These are phyloP conservation scores for Paecilomyces formosus DNA, from an alignment of 2,329 filamentous ascomycete genomes.

Conservation along the genomic window DNA sequence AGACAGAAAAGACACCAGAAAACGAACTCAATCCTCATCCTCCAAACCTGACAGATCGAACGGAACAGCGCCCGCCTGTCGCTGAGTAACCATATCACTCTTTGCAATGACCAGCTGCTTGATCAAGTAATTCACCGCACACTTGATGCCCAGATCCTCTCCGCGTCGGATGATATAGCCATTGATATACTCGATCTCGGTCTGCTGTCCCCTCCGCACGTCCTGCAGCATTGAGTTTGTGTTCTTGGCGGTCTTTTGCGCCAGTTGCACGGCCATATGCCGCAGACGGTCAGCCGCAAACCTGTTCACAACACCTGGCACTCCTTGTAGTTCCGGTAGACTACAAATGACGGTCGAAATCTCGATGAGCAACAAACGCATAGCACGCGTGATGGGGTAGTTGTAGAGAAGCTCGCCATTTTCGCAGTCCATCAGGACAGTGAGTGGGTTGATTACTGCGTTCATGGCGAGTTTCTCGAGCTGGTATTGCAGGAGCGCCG, in stretches of 20 bases:
- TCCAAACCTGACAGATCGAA: conserved; percentile 14
- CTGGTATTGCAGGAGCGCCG: conserved; percentile 63
- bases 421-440: conserved; percentile 66
- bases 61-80: conserved; percentile 24
- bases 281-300: conserved; percentile 57
- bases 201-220: conserved; percentile 53
- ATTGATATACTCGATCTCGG: conserved; percentile 79
- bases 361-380: conserved; percentile 67
- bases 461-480: conserved; percentile 72
- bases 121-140: conserved; percentile 65
- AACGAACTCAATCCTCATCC: conserved; percentile 2
- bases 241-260: conserved; percentile 48
- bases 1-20: neutral
- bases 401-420: conserved; percentile 68
- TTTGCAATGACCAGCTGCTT: conserved; percentile 68
- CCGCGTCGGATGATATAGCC: conserved; percentile 77
- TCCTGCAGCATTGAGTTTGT: conserved; percentile 62
- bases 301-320: conserved; percentile 53
- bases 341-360: conserved; percentile 62
- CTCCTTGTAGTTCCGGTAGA: conserved; percentile 64
- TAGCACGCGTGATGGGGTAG: conserved; percentile 55
- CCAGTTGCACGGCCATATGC: conserved; percentile 49
- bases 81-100: conserved; percentile 36
- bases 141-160: conserved; percentile 62
- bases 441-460: conserved; percentile 72